Conservation (phyloP, 768 basidiomycete genomes). For the Suillus spraguei region DNA sequence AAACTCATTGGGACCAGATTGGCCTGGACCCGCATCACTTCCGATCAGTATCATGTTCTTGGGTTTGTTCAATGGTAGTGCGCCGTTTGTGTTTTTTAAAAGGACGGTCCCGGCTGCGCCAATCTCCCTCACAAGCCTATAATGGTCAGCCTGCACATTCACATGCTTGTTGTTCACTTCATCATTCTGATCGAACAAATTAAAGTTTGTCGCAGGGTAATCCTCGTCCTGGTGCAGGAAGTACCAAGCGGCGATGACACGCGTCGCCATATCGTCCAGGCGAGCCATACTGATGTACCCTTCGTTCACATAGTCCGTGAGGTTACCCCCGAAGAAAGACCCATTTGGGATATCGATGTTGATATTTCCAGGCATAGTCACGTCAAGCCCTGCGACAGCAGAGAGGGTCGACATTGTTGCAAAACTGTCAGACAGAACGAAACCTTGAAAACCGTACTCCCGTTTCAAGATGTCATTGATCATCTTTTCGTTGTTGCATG, state of each 20-base stretch:
- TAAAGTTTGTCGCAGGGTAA: constrained; percentile 74
- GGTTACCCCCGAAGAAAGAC: constrained; percentile 57
- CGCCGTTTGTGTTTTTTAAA: constrained; percentile 66
- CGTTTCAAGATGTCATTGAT: constrained; percentile 74
- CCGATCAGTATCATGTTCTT: constrained; percentile 58
- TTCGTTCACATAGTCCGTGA: constrained; percentile 72
- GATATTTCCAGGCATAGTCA: constrained; percentile 73
- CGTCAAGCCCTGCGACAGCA: constrained; percentile 65
- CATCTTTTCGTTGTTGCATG: constrained; percentile 73
- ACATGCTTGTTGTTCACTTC: constrained; percentile 59
- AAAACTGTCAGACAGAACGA: constrained; percentile 74
- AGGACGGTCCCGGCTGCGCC: constrained; percentile 77
- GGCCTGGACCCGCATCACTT: constrained; percentile 59
- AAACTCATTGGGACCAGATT: constrained; percentile 66
- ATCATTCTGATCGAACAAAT: constrained; percentile 57
- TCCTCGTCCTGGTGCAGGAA: constrained; percentile 55
- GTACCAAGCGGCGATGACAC: constrained; percentile 76
- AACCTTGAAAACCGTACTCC: constrained; percentile 79
- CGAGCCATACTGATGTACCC: constrained; percentile 67
- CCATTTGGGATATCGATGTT: too few relatives aligned
- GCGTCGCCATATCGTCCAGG: constrained; percentile 81
- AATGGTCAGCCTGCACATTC: constrained; percentile 73
- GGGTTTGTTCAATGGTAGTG: constrained; percentile 57
- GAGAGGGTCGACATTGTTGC: constrained; percentile 65
- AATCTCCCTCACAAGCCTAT: constrained; percentile 66